Percentiles rank a stretch among this genome's conserved stretches.
Conservation (phyloP, 352 stramenopile species). For the Phytophthora cajani region DNA sequence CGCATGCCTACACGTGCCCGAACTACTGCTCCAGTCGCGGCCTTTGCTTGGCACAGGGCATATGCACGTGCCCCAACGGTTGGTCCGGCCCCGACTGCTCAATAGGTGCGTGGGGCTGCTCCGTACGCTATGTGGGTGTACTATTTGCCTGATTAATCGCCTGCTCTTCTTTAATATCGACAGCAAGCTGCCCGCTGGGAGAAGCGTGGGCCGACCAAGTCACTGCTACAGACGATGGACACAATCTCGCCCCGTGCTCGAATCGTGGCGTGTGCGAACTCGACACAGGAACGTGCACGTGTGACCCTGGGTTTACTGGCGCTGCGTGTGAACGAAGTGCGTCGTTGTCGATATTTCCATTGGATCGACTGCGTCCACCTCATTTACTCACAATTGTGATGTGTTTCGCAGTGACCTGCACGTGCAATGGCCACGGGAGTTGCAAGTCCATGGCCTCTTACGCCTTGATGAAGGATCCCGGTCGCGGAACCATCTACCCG, state of each 20-base stretch:
- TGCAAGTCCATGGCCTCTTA: slow-evolving; percentile 80
- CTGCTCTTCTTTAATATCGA: neutral
- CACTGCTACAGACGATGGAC: slow-evolving; percentile 60
- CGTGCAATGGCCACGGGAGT: slow-evolving; percentile 79
- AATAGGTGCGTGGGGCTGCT: slow-evolving; percentile 32
- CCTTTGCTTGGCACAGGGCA: slow-evolving; percentile 59
- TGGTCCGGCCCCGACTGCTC: slow-evolving; percentile 72
- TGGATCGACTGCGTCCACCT: neutral
- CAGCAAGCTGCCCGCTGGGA: slow-evolving; percentile 69
- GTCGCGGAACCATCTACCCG: slow-evolving; percentile 46
- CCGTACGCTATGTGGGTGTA: neutral
- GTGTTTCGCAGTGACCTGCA: slow-evolving; percentile 59
- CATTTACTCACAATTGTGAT: neutral
- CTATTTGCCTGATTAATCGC: neutral
- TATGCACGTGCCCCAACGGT: slow-evolving; percentile 56
- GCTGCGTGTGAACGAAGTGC: slow-evolving; percentile 77
- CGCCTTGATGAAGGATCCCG: slow-evolving; percentile 67
- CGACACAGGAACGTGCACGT: slow-evolving; percentile 67
- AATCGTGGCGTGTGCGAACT: slow-evolving; percentile 80
- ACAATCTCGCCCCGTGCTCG: slow-evolving; percentile 89
- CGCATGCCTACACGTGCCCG: slow-evolving; percentile 58
- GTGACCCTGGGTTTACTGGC: slow-evolving; percentile 79
- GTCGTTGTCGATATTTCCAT: slow-evolving; percentile 4
- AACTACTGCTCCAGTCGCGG: slow-evolving; percentile 79
- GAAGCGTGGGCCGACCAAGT: slow-evolving; percentile 78